Evolutionary conservation across 1,284 basidiomycete species (phyloP).

Genomic region (Wolfiporia cocos): DNA sequence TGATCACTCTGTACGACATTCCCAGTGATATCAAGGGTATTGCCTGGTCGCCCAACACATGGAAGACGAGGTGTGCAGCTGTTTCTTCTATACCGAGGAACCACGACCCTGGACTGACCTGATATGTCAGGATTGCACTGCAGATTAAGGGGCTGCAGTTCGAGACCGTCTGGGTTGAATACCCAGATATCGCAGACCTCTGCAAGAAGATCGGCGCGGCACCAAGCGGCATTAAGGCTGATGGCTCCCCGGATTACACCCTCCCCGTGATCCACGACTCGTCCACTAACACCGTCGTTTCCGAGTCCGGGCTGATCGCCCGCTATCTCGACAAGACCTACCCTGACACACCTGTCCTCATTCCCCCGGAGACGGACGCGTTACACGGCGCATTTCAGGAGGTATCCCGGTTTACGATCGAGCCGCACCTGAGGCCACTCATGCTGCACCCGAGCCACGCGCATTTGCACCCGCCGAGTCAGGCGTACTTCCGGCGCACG

Average conservation of each 20-base stretch:
- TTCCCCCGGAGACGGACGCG: conserved; percentile 19
- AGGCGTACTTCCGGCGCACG: conserved; percentile 17
- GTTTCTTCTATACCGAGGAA: no score
- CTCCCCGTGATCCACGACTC: conserved; percentile 28
- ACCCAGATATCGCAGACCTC: conserved; percentile 28
- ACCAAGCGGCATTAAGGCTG: conserved; percentile 15
- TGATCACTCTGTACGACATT: conserved; percentile 28
- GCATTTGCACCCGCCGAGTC: conserved; percentile 20
- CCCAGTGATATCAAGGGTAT: conserved; percentile 13
- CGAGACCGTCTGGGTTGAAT: conserved; percentile 31
- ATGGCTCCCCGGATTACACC: conserved; percentile 25
- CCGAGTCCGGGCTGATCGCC: conserved; percentile 28
- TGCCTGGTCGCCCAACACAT: conserved; percentile 26
- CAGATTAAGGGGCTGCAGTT: conserved; percentile 30
- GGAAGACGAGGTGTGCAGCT: conserved; percentile 25
- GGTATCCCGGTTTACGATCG: conserved; percentile 9
- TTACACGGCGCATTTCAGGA: conserved; percentile 28
- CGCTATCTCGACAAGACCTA: conserved; percentile 29
- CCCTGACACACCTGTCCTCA: conserved; percentile 20
- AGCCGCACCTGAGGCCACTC: conserved; percentile 4
- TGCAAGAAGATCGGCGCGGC: conserved; percentile 23
- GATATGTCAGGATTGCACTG: conserved; percentile 27
- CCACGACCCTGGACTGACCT: no score
- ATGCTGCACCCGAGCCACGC: conserved; percentile 18
- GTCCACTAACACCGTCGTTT: conserved; percentile 18